Evolutionary conservation across 2,329 filamentous ascomycete species (phyloP), one percentile per base, ranked within the genome.

Genomic region (Talaromyces rugulosus): DNA sequence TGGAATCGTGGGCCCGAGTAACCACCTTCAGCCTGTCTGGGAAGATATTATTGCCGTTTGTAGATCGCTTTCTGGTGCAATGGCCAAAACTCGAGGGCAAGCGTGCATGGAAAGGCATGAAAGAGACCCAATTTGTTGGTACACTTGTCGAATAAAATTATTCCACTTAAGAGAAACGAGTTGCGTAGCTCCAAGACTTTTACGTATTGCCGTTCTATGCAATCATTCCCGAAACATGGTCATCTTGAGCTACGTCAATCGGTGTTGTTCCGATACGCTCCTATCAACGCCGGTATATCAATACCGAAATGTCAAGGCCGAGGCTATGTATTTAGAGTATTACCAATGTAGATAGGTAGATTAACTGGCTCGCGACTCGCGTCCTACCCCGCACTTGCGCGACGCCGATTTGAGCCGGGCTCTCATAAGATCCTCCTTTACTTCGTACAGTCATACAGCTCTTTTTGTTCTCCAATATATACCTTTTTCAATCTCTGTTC

Each of bases 1-100:
- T 97, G 31, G 95, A 99, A 80, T 95, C 90, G 23, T 97, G 93
- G 89, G 94, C 95, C 2, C 84, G 95, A 16, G 90, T 96, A 16
- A 88, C 84, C 66, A 88, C 85, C 12, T 77, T 98, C 66, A 98
- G 94, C 77, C 75, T 97, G 63, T 96, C 91, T 42, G 95, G 94
- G 0, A 88, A 86, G 72, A 78, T 98, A 42, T 80, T 99, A 62
- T 77, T 89, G 62, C 78, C 80, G 66, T 79, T 96, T 47, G 90
- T 90, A 55, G 91, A 96, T 75, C 79, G 88, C 56, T 90, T 96
- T 70, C 74, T 96, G 58, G 92, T 96, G 61, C 93, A 97, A 80
- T 95, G 94, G 82, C 82, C 85, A 62, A 77, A 80, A 60, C 79
- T 95, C 50, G 85, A 84, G 1, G 77, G 76, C 5, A 78, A 72